Evolutionary conservation across 2,329 filamentous ascomycete genomes (phyloP), one percentile per base, ranked within the genome.

Genomic region (Stylonectria norvegica): DNA sequence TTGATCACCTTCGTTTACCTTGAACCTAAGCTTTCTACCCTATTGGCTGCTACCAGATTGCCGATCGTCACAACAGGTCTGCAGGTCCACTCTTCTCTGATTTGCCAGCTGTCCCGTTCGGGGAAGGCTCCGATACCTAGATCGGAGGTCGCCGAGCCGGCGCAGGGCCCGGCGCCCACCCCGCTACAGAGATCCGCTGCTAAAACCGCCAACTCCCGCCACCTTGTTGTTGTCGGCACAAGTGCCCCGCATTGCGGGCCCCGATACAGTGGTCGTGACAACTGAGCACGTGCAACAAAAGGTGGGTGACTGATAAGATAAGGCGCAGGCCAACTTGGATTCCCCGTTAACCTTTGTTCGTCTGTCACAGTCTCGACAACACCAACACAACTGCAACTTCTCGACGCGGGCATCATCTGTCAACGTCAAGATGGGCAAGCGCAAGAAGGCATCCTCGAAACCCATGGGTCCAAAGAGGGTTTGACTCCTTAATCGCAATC

Each of bases 371-470:
- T 48, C 41, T 45, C 48, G 41, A 53, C 52, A 53, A 48, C 53
- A 52, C 43, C 53, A 53, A 50, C 40, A 42, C 46, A 40, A 45
- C 44, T 42, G 52, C 36, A 42, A 36, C 45, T 52, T 49, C 43
- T 43, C 45, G 36, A 43, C 34, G 25, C 42, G 35, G 27, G 36
- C 47, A 45, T 48, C 36, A 52, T 43, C 38, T 42, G 38, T 35
- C 37, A 47, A 41, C 45, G 37, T 39, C 52, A 61, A 35, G 33
- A 75, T 89, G 91, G 91, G 91, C 48, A 96, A 96, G 76, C 87
- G 91, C 65, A 96, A 95, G 78, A 96, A 95, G 78, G 94, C 93
- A 77, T 85, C 89, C 38, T 78, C 81, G 60, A 89, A 89, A 72
- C 87, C 87, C 12, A 77, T 82, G 63, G 87, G 84, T 48, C 83